Evolutionary conservation across 2,329 filamentous ascomycete species (phyloP), one percentile per base, ranked within the genome.

Genomic region (Cladosporium sp.): DNA sequence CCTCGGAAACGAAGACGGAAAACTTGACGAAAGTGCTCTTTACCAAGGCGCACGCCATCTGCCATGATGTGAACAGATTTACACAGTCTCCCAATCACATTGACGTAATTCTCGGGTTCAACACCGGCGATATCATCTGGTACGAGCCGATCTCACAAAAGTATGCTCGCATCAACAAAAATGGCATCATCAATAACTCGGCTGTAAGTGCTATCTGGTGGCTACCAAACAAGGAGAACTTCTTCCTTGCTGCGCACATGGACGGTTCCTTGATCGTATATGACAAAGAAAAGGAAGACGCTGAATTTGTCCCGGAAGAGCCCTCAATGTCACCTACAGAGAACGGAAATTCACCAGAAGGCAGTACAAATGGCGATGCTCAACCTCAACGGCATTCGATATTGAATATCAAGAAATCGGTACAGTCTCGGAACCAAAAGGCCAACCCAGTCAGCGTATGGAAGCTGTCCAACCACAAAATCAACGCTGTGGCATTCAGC

Each of bases 91-190:
- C 82, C 3, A 85, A 82, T 4, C 93, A 97, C 69, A 81, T 99
- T 40, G 94, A 99, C 70, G 80, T 99, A 19, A 86, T 96, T 58
- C 89, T 99, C 85, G 94, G 94, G 1, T 97, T 96, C 68, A 97
- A 93, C 6, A 95, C 92, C 0, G 91, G 92, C 37, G 94, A 99
- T 72, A 91, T 99, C 48, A 93, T 99, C 61, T 99, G 94, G 94
- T 97, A 94, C 79, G 94, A 99, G 74, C 92, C 94, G 10, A 90
- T 97, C 68, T 93, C 91, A 37, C 93, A 97, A 68, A 91, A 95
- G 70, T 99, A 99, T 73, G 90, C 91, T 3, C 86, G 94, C 19
- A 81, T 99, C 67, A 99, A 99, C 71, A 99, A 99, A 76, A 97
- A 97, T 71, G 93, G 93, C 22, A 83, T 89, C 57, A 95, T 97